These are phyloP conservation scores for Paramecium tetraurelia DNA, from an alignment of 73 alveolate species.

Conservation along the genomic window DNA sequence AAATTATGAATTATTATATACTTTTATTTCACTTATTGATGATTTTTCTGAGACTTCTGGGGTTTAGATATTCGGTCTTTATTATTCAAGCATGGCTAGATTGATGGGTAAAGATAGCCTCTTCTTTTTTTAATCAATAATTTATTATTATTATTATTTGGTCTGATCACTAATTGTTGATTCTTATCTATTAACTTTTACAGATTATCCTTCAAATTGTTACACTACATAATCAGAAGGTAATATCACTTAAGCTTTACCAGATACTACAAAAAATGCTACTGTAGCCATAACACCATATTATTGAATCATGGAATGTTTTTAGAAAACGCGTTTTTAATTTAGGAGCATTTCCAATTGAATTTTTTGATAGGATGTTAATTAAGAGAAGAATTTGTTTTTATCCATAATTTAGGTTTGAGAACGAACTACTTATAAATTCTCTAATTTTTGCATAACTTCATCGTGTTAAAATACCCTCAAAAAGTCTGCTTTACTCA, in stretches of 20 bases:
- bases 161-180: background rate
- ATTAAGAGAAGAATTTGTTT: background rate
- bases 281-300: background rate
- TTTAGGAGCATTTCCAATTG: background rate
- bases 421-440: background rate
- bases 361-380: background rate
- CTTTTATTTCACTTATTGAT: background rate
- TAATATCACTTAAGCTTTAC: background rate
- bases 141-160: background rate
- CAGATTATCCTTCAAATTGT: background rate
- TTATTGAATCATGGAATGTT: background rate
- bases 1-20: background rate
- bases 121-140: background rate
- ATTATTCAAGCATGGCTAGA: background rate
- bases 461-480: constrained; percentile 9
- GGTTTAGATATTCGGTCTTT: constrained; percentile 13
- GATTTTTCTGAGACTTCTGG: background rate
- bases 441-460: constrained; percentile 14
- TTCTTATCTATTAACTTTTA: background rate
- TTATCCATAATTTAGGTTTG: background rate
- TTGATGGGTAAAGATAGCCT: background rate
- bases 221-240: background rate
- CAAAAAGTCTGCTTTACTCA: constrained; percentile 36
- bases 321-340: background rate
- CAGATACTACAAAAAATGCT: constrained; percentile 4